phyloP scores from a whole-genome alignment of 2,329 filamentous ascomycete genomes.

The Alternaria metachromatica region DNA sequence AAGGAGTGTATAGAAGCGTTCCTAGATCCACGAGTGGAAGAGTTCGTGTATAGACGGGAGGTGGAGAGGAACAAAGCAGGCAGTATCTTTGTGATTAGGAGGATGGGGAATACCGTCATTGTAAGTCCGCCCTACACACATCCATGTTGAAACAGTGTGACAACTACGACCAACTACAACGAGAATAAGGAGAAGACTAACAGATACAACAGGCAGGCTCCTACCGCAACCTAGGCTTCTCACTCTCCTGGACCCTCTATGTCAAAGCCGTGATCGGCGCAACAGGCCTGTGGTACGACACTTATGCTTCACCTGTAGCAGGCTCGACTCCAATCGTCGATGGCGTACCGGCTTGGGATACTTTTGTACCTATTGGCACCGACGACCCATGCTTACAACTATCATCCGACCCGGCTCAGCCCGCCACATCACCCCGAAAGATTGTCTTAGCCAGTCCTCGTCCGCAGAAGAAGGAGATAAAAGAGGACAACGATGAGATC shows the following conservation, averaged over 20 bases:
- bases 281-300: constrained; percentile 23
- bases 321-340: constrained; percentile 5
- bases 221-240: constrained; percentile 24
- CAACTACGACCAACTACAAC: background rate
- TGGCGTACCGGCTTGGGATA: constrained; percentile 14
- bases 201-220: constrained; percentile 9
- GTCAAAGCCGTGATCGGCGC: constrained; percentile 10
- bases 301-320: constrained; percentile 11
- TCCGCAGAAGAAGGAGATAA: background rate
- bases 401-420: background rate
- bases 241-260: constrained; percentile 19
- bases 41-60: constrained; percentile 24
- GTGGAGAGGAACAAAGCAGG: constrained; percentile 4
- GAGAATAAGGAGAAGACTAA: background rate
- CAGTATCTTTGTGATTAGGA: constrained; percentile 6
- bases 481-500: background rate
- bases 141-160: too few relatives aligned
- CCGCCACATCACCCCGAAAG: background rate
- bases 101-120: constrained; percentile 13
- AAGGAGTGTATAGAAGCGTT: constrained; percentile 17
- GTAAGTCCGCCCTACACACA: background rate
- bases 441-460: background rate
- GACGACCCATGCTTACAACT: background rate
- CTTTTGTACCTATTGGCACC: background rate
- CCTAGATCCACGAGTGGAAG: constrained; percentile 10